Evolutionary conservation across 805 yeast species (phyloP), one percentile per base, ranked within the genome.

Genomic region (Torulaspora maleeae): DNA sequence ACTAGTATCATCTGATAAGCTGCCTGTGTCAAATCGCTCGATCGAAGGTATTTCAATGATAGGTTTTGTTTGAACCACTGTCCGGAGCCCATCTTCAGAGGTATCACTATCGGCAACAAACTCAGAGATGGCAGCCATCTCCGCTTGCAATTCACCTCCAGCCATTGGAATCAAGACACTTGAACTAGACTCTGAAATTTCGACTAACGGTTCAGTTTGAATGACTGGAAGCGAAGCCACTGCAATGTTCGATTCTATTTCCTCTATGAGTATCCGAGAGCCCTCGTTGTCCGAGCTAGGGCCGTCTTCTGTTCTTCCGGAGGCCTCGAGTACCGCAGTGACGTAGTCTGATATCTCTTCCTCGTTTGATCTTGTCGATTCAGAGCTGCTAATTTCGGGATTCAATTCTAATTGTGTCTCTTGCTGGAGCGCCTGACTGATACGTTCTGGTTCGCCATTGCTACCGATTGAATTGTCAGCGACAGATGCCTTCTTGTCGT

Each of bases 131-230:
- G 27, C 8, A 29, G 11, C 34, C 28, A 6, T 29, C 8, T 6
- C 35, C 17, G 34, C 17, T 32, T 16, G 35, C 7, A 32, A 5
- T 15, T 15, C 35, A 5, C 6, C 35, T 4, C 11, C 20, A 32
- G 5, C 12, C 22, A 5, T 11, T 7, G 11, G 20, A 7, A n/a
- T 10, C 6, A 15, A 24, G 22, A 8, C 11, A 10, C 28, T 13
- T 11, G 12, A 13, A 3, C 6, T 11, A 8, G 38, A 19, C 5
- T 43, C 47, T 8, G 11, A 29, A 19, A 17, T 9, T 35, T 45
- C 46, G 12, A 41, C 17, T 5, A 36, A n/a, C 7, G 49, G 49
- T 20, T 44, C 47, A 36, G 48, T 42, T 20, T 33, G 29, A 12
- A 50, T 27, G 7, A 39, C 22, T 33, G 36, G 35, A 27, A 22